phyloP scores from a whole-genome alignment of 768 basidiomycete species.

The Cubamyces lactineus region DNA sequence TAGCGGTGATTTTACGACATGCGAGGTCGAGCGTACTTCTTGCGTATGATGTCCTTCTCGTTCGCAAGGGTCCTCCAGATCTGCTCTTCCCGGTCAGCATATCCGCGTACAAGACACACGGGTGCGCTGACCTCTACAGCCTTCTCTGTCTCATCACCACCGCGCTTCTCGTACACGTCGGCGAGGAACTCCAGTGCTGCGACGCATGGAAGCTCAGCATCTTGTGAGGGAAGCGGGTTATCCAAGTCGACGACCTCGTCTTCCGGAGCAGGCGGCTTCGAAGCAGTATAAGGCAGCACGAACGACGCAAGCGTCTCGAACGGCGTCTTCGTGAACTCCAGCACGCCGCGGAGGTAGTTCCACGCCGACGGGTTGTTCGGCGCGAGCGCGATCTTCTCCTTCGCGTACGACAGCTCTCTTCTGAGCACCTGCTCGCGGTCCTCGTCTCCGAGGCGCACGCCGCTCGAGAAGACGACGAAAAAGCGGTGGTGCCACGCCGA shows the following conservation, averaged over 20 bases:
- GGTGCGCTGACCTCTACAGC: constrained; percentile 38
- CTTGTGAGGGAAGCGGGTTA: constrained; percentile 65
- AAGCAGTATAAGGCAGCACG: constrained; percentile 62
- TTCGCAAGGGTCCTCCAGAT: constrained; percentile 72
- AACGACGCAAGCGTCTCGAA: constrained; percentile 60
- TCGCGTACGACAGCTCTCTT: constrained; percentile 80
- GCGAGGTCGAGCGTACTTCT: constrained; percentile 53
- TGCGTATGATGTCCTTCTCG: constrained; percentile 74
- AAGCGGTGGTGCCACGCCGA: constrained; percentile 97
- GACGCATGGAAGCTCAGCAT: constrained; percentile 74
- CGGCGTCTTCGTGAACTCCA: constrained; percentile 62
- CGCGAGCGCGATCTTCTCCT: constrained; percentile 79
- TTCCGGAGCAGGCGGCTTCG: constrained; percentile 31
- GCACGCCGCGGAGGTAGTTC: constrained; percentile 93
- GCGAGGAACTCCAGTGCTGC: constrained; percentile 87
- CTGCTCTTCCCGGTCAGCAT: constrained; percentile 39
- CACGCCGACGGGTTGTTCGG: constrained; percentile 96
- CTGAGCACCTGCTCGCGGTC: constrained; percentile 61
- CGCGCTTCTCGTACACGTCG: constrained; percentile 67
- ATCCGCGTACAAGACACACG: not conserved
- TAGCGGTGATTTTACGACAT: not conserved
- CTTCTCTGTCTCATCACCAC: constrained; percentile 47
- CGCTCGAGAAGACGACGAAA: constrained; percentile 79
- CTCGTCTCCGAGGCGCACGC: constrained; percentile 62
- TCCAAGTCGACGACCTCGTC: constrained; percentile 68